Base-by-base conservation (phyloP, 2,329 filamentous ascomycete species). In the Myriangium duriaei region DNA sequence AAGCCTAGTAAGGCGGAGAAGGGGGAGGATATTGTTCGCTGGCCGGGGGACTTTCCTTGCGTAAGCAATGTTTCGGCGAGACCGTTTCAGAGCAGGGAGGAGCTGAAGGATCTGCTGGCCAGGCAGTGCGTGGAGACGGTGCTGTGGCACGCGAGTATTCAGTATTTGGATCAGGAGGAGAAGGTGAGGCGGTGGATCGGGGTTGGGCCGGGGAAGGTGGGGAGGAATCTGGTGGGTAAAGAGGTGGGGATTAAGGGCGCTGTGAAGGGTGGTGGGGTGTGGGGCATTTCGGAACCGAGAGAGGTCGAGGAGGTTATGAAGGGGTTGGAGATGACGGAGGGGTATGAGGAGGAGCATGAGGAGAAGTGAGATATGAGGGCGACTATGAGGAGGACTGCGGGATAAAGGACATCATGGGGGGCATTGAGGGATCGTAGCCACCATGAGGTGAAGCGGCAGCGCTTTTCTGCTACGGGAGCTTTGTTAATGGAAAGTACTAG, bases 161-260 rank as follows among this genome's bases (percentile, higher is more conserved):
- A 76, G 47, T 94, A 92, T 53, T 64, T 95, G 34, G 84, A 95
- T 56, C 78, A 91, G 55, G 76, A 91, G 50, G 73, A 79, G 52
- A 79, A 79, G 45, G 82, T 94, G 12, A 70, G 78, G 50, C 69
- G 87, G 40, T 95, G 88, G 81, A 72, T 96, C 34, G 88, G 88
- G 30, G 84, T 96, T 45, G 88, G 88, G 1, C 88, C 88, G 0
- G 88, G 88, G 4, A 93, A 93, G 57, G 88, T 96, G 2, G 88
- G 88, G 1, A 71, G 87, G 41, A 95, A 95, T 56, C 67, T 96
- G 5, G 87, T 96, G 1, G 86, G 87, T 10, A 95, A 95, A 60
- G 88, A 95, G 61, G 87, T 95, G 3, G 87, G 86, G 7, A 87
- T 91, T 75, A 74, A 79, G 51, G 83, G 91, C 39, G 64, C 72